These are phyloP conservation scores for Penicillium samsonianum DNA, from an alignment of 495 filamentous ascomycete species.

Conservation along the genomic window DNA sequence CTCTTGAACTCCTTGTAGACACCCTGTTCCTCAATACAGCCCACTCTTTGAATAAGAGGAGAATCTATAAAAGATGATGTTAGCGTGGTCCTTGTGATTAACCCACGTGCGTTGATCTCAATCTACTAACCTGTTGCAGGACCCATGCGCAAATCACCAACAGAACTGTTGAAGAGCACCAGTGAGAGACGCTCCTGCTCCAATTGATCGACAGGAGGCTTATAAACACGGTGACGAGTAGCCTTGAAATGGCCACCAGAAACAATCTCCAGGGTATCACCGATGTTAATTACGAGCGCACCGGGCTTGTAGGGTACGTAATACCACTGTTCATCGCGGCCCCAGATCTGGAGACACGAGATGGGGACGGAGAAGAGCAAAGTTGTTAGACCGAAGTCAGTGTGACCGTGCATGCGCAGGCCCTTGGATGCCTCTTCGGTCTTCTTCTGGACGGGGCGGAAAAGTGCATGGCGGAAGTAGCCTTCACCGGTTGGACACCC, in stretches of 20 bases:
- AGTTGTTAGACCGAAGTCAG: constrained; percentile 46
- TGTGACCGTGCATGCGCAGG: constrained; percentile 49
- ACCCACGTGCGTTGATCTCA: neutral
- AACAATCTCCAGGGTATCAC: constrained; percentile 48
- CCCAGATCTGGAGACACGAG: constrained; percentile 47
- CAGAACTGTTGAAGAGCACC: constrained; percentile 46
- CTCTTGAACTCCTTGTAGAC: constrained; percentile 44
- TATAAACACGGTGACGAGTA: constrained; percentile 45
- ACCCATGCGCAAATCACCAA: constrained; percentile 40
- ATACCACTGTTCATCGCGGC: constrained; percentile 43
- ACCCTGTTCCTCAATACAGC: constrained; percentile 43
- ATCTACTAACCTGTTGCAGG: constrained; percentile 29
- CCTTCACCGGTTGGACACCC: constrained; percentile 46
- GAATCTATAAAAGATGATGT: constrained; percentile 24
- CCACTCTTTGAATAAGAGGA: constrained; percentile 41
- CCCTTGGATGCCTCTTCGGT: constrained; percentile 41
- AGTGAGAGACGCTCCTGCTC: constrained; percentile 43
- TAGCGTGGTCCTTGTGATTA: neutral
- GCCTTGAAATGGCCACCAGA: constrained; percentile 53
- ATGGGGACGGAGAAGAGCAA: constrained; percentile 48
- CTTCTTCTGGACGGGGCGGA: constrained; percentile 42
- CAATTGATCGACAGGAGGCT: constrained; percentile 44
- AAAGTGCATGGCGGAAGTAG: constrained; percentile 50
- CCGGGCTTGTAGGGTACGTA: constrained; percentile 48
- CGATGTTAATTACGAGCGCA: constrained; percentile 49